Percentiles rank a stretch among this genome's conserved stretches.
phyloP scores from a whole-genome alignment of 1,284 basidiomycete species.

The Ganoderma meredithae region DNA sequence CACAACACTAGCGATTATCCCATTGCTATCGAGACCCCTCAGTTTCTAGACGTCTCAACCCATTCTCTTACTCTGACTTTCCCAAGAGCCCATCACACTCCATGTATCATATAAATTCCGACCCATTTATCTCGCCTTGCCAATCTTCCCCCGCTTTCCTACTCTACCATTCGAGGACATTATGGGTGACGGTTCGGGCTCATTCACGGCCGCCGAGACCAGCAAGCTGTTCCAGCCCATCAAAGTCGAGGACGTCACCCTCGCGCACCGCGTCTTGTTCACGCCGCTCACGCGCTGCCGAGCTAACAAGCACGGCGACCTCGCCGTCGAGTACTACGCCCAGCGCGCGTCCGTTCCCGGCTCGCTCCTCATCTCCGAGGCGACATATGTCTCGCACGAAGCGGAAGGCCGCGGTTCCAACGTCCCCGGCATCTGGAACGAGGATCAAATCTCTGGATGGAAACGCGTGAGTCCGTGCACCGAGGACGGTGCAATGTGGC shows the following conservation, averaged over 20 bases:
- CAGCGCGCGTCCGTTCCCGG: conserved; percentile 54
- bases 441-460: conserved; percentile 55
- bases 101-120: not conserved
- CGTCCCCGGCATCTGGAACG: conserved; percentile 52
- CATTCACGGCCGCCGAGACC: not conserved
- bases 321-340: conserved; percentile 52
- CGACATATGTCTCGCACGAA: conserved; percentile 47
- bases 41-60: not conserved
- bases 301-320: conserved; percentile 36
- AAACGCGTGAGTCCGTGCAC: conserved; percentile 44
- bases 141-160: not conserved
- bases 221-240: conserved; percentile 53
- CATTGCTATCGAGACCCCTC: not conserved
- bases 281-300: conserved; percentile 54
- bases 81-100: not conserved
- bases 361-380: conserved; percentile 57
- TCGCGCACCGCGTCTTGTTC: conserved; percentile 54
- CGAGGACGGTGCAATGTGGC: not conserved
- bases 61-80: not conserved
- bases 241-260: conserved; percentile 46
- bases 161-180: not conserved
- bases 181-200: not conserved
- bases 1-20: not conserved
- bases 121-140: not conserved
- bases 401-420: conserved; percentile 45